Percentiles rank a stretch among this genome's conserved stretches.
phyloP scores from a whole-genome alignment of 2,329 filamentous ascomycete species.

The Daldinia eschscholtzii region DNA sequence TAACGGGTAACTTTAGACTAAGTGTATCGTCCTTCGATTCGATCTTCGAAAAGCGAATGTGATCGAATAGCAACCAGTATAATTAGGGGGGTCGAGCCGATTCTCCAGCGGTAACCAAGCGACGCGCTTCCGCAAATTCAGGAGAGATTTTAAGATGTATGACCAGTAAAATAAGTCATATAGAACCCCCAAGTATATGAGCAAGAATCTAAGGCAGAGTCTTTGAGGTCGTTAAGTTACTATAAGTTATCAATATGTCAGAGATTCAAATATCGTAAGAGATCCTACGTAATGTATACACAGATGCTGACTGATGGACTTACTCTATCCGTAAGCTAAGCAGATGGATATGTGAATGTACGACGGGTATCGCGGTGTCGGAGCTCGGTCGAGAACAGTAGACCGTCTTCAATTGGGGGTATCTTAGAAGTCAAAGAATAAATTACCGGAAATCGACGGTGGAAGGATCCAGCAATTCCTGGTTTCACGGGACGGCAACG shows the following conservation, averaged over 20 bases:
- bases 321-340: slow-evolving; percentile 32
- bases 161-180: slow-evolving; percentile 5
- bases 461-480: slow-evolving; percentile 32
- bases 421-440: slow-evolving; percentile 32
- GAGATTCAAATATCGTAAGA: slow-evolving; percentile 8
- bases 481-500: slow-evolving; percentile 32
- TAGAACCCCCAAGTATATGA: slow-evolving; percentile 22
- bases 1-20: slow-evolving; percentile 10
- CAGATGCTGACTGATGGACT: slow-evolving; percentile 24
- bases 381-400: slow-evolving; percentile 23
- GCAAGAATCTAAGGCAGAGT: slow-evolving; percentile 25
- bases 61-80: slow-evolving; percentile 18
- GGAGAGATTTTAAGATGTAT: slow-evolving; percentile 15
- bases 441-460: slow-evolving; percentile 32
- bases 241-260: slow-evolving; percentile 32
- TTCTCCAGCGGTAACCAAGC: slow-evolving; percentile 21
- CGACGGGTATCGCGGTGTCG: slow-evolving; percentile 18
- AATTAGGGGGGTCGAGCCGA: slow-evolving; percentile 16
- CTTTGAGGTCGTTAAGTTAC: slow-evolving; percentile 13
- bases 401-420: slow-evolving; percentile 26
- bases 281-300: slow-evolving; percentile 5
- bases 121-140: slow-evolving; percentile 22
- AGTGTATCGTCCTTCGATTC: slow-evolving; percentile 14
- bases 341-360: slow-evolving; percentile 19
- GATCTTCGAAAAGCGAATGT: slow-evolving; percentile 16